Percentiles rank a stretch among this genome's conserved stretches.
Conservation (phyloP, 2,329 filamentous ascomycete genomes). For the Coniochaeta hoffmannii region DNA sequence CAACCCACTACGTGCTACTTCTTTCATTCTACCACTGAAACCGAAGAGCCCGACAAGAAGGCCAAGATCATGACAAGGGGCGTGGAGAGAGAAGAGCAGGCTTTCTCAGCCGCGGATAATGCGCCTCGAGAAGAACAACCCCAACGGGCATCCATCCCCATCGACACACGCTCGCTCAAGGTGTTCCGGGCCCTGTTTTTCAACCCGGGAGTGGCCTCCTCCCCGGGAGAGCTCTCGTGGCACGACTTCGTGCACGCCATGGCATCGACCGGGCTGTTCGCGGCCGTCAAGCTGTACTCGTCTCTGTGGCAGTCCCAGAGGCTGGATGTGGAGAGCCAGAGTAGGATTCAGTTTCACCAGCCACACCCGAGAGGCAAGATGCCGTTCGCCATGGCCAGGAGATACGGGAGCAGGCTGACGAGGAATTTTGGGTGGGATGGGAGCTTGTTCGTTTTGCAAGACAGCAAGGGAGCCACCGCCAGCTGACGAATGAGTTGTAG, state of each 20-base stretch:
- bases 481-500: no score
- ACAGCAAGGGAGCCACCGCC: no score
- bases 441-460: background rate
- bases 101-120: no score
- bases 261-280: constrained; percentile 11
- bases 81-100: no score
- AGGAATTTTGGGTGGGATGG: background rate
- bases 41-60: no score
- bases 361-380: background rate
- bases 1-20: no score
- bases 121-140: no score
- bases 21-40: no score
- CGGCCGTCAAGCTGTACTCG: background rate
- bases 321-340: background rate
- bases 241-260: constrained; percentile 47
- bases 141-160: constrained; percentile 1
- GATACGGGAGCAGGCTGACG: background rate
- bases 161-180: constrained; percentile 25
- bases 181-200: constrained; percentile 34
- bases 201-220: constrained; percentile 23
- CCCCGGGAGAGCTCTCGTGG: constrained; percentile 43
- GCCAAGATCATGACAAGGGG: no score
- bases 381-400: background rate
- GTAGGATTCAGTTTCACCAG: background rate
- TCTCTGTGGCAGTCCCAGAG: background rate